A percentile compares a stretch with the other conserved stretches of the same genome.
Conservation (phyloP, 371 early-diverging fungal species). For the Smittium mucronatum region DNA sequence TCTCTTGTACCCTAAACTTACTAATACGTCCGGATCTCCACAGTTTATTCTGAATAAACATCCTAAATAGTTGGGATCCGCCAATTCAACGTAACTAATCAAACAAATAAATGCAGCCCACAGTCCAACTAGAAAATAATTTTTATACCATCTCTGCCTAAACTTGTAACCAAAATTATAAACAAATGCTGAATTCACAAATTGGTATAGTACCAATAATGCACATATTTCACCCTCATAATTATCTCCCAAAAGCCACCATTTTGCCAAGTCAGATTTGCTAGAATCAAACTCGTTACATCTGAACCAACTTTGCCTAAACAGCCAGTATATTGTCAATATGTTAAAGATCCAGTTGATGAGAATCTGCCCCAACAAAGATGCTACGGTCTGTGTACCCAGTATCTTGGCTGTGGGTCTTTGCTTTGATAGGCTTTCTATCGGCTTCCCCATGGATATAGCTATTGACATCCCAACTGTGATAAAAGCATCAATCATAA, state of each 20-base stretch:
- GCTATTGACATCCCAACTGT: conserved; percentile 49
- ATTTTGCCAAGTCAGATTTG: conserved; percentile 44
- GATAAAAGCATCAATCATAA: conserved; percentile 54
- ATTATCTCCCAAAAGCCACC: conserved; percentile 71
- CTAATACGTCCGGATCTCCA: conserved; percentile 38
- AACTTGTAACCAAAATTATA: conserved; percentile 54
- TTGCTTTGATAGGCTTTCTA: conserved; percentile 37
- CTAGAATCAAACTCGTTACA: conserved; percentile 60
- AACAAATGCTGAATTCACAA: conserved; percentile 44
- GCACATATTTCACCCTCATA: conserved; percentile 50
- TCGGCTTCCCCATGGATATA: conserved; percentile 50
- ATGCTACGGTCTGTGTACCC: conserved; percentile 47
- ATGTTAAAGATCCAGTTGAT: conserved; percentile 52
- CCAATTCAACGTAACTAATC: conserved; percentile 41
- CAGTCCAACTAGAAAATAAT: conserved; percentile 42
- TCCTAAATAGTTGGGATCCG: conserved; percentile 52
- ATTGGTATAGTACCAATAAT: conserved; percentile 46
- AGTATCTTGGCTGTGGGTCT: conserved; percentile 60
- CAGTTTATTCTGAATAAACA: conserved; percentile 67
- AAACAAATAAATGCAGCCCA: conserved; percentile 39
- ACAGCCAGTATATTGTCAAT: conserved; percentile 40
- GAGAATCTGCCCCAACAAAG: conserved; percentile 47
- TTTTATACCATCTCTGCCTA: conserved; percentile 45
- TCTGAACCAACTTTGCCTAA: conserved; percentile 49
- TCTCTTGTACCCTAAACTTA: conserved; percentile 38